Evolutionary conservation across 345 rosid species (phyloP).

Genomic region (Raphanus raphanistrum): DNA sequence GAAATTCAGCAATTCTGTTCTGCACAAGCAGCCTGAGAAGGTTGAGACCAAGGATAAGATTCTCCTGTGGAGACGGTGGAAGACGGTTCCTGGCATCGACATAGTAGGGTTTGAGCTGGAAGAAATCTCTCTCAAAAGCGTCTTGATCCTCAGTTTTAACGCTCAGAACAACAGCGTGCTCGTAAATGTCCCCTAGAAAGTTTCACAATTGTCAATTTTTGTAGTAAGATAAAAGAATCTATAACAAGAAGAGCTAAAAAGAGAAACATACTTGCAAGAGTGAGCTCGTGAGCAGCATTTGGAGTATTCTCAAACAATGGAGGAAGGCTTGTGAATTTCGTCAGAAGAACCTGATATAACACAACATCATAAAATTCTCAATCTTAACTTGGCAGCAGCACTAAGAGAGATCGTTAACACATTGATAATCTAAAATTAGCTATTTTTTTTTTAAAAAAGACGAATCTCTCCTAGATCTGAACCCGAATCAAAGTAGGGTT

Average conservation of each 20-base stretch:
- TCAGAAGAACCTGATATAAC: constrained; percentile 67
- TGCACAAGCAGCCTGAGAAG: constrained; percentile 91
- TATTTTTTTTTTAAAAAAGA: no score
- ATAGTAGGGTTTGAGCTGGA: constrained; percentile 90
- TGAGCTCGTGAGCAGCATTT: constrained; percentile 63
- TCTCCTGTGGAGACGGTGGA: constrained; percentile 76
- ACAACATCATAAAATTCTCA: neutral
- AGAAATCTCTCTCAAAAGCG: constrained; percentile 95
- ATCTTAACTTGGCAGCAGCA: neutral
- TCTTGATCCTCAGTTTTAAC: constrained; percentile 92
- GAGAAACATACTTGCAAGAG: constrained; percentile 62
- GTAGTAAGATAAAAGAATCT: no score
- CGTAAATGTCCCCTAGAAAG: constrained; percentile 77
- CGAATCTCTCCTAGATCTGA: neutral
- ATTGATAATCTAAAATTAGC: neutral
- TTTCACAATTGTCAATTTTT: neutral
- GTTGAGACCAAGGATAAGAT: constrained; percentile 89
- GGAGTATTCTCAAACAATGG: constrained; percentile 81
- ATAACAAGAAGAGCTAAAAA: no score
- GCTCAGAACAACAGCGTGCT: constrained; percentile 88
- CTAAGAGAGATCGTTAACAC: neutral
- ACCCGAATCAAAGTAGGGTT: constrained; percentile 40
- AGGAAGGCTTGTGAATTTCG: constrained; percentile 76
- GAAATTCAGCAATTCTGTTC: constrained; percentile 96
- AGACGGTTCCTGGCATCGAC: constrained; percentile 85